Evolutionary conservation across 2,329 filamentous ascomycete species (phyloP).

Genomic region (Arthrobotrys pseudoclavata): DNA sequence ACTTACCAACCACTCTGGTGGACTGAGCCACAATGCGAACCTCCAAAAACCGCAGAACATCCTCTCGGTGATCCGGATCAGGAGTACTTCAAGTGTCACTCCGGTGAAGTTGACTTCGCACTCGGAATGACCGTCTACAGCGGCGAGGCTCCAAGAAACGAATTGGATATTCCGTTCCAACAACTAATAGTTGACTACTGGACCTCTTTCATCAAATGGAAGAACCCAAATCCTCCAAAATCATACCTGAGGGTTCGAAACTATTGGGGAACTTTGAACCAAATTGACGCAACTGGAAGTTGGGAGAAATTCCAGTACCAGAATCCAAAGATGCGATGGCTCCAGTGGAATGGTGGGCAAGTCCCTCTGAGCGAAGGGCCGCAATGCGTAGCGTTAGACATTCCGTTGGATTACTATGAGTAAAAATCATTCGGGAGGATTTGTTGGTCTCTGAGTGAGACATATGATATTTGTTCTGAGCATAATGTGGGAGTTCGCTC

Average conservation of each 20-base stretch:
- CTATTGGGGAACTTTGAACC: conserved; percentile 63
- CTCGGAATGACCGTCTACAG: conserved; percentile 66
- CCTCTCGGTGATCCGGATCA: conserved; percentile 65
- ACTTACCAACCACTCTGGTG: conserved; percentile 65
- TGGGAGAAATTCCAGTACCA: conserved; percentile 62
- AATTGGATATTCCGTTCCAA: conserved; percentile 65
- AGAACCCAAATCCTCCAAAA: conserved; percentile 64
- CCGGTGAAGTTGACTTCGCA: conserved; percentile 66
- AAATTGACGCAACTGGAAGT: conserved; percentile 63
- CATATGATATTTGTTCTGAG: too few species aligned
- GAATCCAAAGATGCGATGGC: neutral
- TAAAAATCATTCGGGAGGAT: neutral
- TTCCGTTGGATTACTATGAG: conserved; percentile 39
- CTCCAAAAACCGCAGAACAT: conserved; percentile 62
- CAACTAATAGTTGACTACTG: conserved; percentile 66
- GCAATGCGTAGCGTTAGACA: conserved; percentile 14
- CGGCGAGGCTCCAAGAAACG: conserved; percentile 66
- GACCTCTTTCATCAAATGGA: conserved; percentile 65
- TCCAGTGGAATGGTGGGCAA: conserved; percentile 39
- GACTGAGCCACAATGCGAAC: conserved; percentile 64
- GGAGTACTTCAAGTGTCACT: conserved; percentile 67
- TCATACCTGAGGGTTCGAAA: conserved; percentile 64
- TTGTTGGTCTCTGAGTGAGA: too few species aligned
- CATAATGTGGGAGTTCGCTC: too few species aligned
- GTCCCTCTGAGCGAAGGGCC: neutral